Percentiles rank a stretch among this genome's conserved stretches.
Conservation (phyloP, 139 green algal genomes). For the Raphidocelis subcapitata region DNA sequence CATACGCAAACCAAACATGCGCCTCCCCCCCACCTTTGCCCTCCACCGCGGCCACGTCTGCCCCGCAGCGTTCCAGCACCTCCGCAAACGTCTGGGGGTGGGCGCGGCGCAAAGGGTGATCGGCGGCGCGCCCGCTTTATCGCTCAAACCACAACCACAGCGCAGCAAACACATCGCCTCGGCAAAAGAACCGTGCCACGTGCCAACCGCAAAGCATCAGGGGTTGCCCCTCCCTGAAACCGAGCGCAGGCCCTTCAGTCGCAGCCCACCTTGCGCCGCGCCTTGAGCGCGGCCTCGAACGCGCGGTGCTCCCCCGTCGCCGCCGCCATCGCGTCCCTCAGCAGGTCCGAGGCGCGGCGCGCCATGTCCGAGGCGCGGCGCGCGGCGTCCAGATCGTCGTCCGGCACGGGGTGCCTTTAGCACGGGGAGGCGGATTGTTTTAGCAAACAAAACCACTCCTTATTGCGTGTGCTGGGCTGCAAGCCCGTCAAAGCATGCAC, state of each 20-base stretch:
- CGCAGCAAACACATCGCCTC: no score
- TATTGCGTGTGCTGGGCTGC: no score
- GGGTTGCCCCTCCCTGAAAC: no score
- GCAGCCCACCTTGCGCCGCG: conserved; percentile 31
- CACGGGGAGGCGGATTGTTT: no score
- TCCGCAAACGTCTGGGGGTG: conserved; percentile 46
- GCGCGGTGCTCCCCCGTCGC: conserved; percentile 49
- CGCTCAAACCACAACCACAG: no score
- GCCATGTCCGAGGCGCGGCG: conserved; percentile 79
- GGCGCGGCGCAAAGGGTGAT: neutral
- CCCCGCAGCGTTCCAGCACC: conserved; percentile 47
- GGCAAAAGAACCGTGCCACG: no score
- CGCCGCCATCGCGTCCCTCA: conserved; percentile 66
- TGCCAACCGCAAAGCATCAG: no score
- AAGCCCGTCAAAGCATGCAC: no score
- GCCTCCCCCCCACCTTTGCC: neutral
- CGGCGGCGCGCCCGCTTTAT: no score
- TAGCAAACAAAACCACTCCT: no score
- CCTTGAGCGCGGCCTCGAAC: conserved; percentile 54
- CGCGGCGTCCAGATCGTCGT: conserved; percentile 69
- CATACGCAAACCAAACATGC: no score
- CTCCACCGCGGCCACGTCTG: conserved; percentile 39
- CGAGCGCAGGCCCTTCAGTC: neutral
- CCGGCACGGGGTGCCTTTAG: conserved; percentile 48
- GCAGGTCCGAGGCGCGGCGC: conserved; percentile 54